phyloP scores from a whole-genome alignment of 495 filamentous ascomycete species.

The Margaritispora aquatica region DNA sequence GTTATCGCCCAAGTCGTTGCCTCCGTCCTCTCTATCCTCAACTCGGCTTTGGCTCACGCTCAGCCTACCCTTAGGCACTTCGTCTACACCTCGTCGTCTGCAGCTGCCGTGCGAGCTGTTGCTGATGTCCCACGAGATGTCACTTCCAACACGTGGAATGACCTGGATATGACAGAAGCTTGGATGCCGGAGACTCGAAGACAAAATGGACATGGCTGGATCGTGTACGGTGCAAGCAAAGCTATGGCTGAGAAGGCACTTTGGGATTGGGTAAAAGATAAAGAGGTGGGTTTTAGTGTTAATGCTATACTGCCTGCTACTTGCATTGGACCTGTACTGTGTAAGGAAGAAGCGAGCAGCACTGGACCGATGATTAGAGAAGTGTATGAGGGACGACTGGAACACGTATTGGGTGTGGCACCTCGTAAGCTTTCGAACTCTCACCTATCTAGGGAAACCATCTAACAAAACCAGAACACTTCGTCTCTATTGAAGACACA shows the following conservation, averaged over 20 bases:
- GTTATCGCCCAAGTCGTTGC: slow-evolving; percentile 36
- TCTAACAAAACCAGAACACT: slow-evolving; percentile 6
- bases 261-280: slow-evolving; percentile 42
- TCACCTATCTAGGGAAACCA: neutral
- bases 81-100: slow-evolving; percentile 45
- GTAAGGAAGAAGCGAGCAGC: neutral
- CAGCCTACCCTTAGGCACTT: slow-evolving; percentile 39
- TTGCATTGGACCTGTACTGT: slow-evolving; percentile 8
- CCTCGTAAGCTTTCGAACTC: slow-evolving; percentile 6
- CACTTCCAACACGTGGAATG: slow-evolving; percentile 40
- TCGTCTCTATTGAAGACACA: slow-evolving; percentile 38
- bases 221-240: slow-evolving; percentile 50
- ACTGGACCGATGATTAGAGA: neutral
- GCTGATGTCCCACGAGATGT: slow-evolving; percentile 21
- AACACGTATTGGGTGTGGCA: neutral
- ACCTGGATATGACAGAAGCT: slow-evolving; percentile 32
- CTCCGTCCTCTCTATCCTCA: slow-evolving; percentile 31
- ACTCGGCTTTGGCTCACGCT: slow-evolving; percentile 35
- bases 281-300: slow-evolving; percentile 41
- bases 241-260: slow-evolving; percentile 43
- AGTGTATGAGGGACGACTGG: slow-evolving; percentile 1
- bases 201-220: slow-evolving; percentile 2
- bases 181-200: slow-evolving; percentile 31
- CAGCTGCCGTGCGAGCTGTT: slow-evolving; percentile 29
- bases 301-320: slow-evolving; percentile 44